Conservation (phyloP, 495 filamentous ascomycete genomes). For the Penicillium alfredii region DNA sequence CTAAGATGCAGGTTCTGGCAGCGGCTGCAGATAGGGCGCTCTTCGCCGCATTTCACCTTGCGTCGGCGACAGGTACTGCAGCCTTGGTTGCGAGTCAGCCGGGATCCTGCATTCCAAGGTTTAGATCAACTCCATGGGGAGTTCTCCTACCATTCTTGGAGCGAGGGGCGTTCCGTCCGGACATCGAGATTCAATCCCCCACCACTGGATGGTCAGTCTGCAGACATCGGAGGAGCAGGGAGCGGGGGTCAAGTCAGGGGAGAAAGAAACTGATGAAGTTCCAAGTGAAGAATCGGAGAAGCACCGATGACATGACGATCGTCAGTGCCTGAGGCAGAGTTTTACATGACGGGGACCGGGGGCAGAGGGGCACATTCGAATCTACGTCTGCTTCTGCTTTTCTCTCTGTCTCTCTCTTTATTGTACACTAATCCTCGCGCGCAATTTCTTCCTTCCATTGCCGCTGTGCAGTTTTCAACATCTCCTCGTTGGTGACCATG, state of each 20-base stretch:
- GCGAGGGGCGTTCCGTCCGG: constrained; percentile 41
- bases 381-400: no score
- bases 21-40: constrained; percentile 43
- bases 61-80: constrained; percentile 51
- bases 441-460: constrained; percentile 26
- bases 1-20: constrained; percentile 31
- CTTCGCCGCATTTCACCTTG: constrained; percentile 53
- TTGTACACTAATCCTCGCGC: constrained; percentile 9
- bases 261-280: constrained; percentile 6
- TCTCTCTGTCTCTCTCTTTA: no score
- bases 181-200: constrained; percentile 29
- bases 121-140: not conserved
- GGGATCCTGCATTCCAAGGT: constrained; percentile 4
- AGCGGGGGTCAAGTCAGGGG: constrained; percentile 1
- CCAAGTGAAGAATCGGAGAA: constrained; percentile 7
- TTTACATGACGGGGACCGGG: no score
- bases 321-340: no score
- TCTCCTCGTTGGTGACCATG: constrained; percentile 38
- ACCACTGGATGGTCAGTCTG: constrained; percentile 11
- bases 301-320: no score
- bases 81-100: constrained; percentile 17
- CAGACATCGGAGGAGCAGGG: constrained; percentile 11
- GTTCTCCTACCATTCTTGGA: constrained; percentile 36
- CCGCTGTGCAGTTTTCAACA: constrained; percentile 32
- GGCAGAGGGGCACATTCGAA: no score